Conservation (phyloP, 768 basidiomycete genomes). For the Naganishia randhawae region DNA sequence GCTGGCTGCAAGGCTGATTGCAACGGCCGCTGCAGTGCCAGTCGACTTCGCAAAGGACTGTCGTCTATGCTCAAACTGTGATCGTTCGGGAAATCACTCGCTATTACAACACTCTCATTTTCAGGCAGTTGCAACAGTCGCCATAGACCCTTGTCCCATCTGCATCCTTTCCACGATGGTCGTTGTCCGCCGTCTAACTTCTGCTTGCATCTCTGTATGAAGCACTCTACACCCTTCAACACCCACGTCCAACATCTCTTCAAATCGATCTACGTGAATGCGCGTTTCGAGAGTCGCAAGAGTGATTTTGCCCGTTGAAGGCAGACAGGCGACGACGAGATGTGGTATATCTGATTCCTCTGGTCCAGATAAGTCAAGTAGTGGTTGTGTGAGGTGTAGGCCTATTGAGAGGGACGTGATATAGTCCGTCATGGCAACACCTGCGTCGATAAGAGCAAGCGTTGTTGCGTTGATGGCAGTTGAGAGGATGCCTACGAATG, state of each 20-base stretch:
- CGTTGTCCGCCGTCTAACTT: conserved; percentile 63
- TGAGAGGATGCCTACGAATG: conserved; percentile 74
- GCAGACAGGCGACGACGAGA: conserved; percentile 83
- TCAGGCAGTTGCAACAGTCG: not conserved
- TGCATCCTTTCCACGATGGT: conserved; percentile 64
- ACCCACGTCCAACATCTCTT: conserved; percentile 77
- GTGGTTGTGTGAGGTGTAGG: conserved; percentile 64
- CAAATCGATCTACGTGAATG: conserved; percentile 86
- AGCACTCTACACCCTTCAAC: conserved; percentile 72
- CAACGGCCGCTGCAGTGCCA: too few species aligned
- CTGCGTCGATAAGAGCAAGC: conserved; percentile 81
- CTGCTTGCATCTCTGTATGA: conserved; percentile 75
- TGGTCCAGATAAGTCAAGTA: conserved; percentile 80
- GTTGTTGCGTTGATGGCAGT: conserved; percentile 93
- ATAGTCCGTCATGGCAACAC: conserved; percentile 85
- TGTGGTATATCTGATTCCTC: conserved; percentile 90
- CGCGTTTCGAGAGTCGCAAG: conserved; percentile 90
- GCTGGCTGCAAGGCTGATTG: too few species aligned
- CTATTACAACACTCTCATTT: not conserved
- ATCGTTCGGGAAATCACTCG: not conserved
- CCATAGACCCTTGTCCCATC: conserved; percentile 29
- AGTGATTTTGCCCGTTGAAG: conserved; percentile 76
- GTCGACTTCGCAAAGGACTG: too few species aligned
- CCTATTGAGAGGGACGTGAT: conserved; percentile 85
- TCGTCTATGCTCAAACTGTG: too few species aligned